A percentile compares a stretch with the other conserved stretches of the same genome.
Evolutionary conservation across 2,329 filamentous ascomycete species (phyloP).

Genomic region (Stagonosporopsis tanaceti): DNA sequence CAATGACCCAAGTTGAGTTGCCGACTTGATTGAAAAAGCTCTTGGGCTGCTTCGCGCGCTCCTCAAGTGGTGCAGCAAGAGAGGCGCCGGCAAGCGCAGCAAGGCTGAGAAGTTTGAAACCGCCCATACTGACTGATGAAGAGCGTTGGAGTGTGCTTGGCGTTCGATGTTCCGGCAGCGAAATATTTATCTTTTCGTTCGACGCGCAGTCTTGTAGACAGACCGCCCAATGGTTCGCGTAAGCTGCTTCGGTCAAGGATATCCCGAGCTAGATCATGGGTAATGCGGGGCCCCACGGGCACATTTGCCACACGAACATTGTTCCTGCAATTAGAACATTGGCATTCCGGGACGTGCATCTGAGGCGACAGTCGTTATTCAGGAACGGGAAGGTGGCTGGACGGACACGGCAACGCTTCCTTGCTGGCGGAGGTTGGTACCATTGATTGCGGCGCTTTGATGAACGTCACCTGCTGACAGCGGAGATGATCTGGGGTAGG

Average conservation of each 20-base stretch:
- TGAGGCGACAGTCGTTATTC: constrained; percentile 8
- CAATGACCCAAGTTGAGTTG: constrained; percentile 49
- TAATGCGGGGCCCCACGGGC: constrained; percentile 23
- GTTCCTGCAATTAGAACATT: constrained; percentile 36
- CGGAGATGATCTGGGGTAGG: constrained; percentile 8
- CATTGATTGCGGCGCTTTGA: background rate
- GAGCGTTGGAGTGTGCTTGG: constrained; percentile 5
- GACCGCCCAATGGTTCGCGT: background rate
- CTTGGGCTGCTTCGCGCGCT: constrained; percentile 33
- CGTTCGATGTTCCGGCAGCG: background rate
- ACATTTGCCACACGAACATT: constrained; percentile 23
- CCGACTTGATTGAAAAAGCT: constrained; percentile 47
- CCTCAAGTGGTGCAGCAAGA: constrained; percentile 30
- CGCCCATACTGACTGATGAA: constrained; percentile 22
- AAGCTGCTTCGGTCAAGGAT: constrained; percentile 25
- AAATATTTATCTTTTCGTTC: constrained; percentile 14
- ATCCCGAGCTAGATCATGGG: constrained; percentile 26
- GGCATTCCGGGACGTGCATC: constrained; percentile 11
- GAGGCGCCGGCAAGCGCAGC: constrained; percentile 22
- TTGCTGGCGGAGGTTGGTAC: constrained; percentile 1
- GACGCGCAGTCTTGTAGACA: background rate
- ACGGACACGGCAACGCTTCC: constrained; percentile 4
- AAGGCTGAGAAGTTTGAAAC: constrained; percentile 27
- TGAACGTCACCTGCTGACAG: background rate
- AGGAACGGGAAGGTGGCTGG: constrained; percentile 25